Base-by-base conservation (phyloP, 2,329 filamentous ascomycete species). In the Fusarium torreyae region DNA sequence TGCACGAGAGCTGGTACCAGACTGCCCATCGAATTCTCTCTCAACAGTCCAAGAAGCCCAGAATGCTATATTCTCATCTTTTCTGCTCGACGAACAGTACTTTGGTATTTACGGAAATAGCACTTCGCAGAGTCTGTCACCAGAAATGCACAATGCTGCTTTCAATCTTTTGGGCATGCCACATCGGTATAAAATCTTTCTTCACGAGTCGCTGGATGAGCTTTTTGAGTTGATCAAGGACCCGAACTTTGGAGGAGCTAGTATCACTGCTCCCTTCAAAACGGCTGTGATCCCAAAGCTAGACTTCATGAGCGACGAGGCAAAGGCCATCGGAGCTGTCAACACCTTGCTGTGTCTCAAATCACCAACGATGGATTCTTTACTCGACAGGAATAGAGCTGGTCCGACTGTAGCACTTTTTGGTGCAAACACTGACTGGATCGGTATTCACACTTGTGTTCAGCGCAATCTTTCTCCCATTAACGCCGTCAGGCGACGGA, bases 91-190 rank as follows among this genome's bases (percentile, higher is more conserved):
- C 3, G 11, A 11, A 0, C 59, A 63, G 1, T 26, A 33, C 10
- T 63, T 63, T 3, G 48, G 59, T 0, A 63, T 63, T 3, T 63
- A 63, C 4, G 57, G 59, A 18, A 63, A 63, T 2, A 42, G 15
- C 7, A 63, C 57, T 0, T 42, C 24, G 0, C 43, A 63, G 40
- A 63, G 59, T 38, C 3, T 63, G 1, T 63, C 59, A 1, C 59
- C 59, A 8, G 59, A 57, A 0, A 63, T 63, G 57, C 57, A 63
- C 1, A 31, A 43, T 18, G 31, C 57, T 1, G 59, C 57, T 1
- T 63, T 63, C 1, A 36, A 63, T 1, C 15, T 63, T 0, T 2
- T 63, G 0, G 59, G 59, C 0, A 62, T 63, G 48, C 59, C 57
- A 0, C 59, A 63, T 1, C 57, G 7, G 18, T 63, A 63, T 5